Percentiles rank a stretch among this genome's conserved stretches.
phyloP scores from a whole-genome alignment of 805 yeast genomes.

The Wickerhamiella cacticola region DNA sequence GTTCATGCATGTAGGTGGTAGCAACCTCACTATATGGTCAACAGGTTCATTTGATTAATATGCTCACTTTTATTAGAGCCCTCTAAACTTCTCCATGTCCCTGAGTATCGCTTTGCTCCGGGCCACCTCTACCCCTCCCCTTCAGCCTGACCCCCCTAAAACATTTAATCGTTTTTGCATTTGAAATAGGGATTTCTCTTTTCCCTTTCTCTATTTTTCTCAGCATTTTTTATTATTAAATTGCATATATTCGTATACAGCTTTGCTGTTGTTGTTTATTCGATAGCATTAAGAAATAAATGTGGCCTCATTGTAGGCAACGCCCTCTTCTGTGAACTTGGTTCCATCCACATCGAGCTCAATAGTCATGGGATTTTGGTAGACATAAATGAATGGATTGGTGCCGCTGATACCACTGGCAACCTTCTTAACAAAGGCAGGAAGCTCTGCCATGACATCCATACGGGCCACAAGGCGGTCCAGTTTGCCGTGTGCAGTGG shows the following conservation, averaged over 20 bases:
- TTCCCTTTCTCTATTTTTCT: too few relatives aligned
- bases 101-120: too few relatives aligned
- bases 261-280: background rate
- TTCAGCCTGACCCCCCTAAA: background rate
- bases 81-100: too few relatives aligned
- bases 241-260: background rate
- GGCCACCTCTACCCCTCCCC: too few relatives aligned
- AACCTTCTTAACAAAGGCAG: slow-evolving; percentile 82
- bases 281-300: slow-evolving; percentile 39
- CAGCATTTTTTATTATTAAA: too few relatives aligned
- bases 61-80: too few relatives aligned
- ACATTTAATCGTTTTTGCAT: background rate
- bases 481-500: slow-evolving; percentile 48
- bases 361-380: slow-evolving; percentile 50
- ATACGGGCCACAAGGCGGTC: slow-evolving; percentile 67
- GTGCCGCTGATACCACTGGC: slow-evolving; percentile 94
- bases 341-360: slow-evolving; percentile 33
- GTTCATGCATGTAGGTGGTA: slow-evolving; percentile 5
- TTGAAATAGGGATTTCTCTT: background rate
- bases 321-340: slow-evolving; percentile 42
- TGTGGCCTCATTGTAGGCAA: slow-evolving; percentile 68
- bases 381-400: slow-evolving; percentile 93
- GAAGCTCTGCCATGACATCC: slow-evolving; percentile 96
- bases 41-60: too few relatives aligned
- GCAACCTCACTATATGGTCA: too few relatives aligned